Conservation (phyloP, 1,139 yeast species). For the Hansenula lynferdii region DNA sequence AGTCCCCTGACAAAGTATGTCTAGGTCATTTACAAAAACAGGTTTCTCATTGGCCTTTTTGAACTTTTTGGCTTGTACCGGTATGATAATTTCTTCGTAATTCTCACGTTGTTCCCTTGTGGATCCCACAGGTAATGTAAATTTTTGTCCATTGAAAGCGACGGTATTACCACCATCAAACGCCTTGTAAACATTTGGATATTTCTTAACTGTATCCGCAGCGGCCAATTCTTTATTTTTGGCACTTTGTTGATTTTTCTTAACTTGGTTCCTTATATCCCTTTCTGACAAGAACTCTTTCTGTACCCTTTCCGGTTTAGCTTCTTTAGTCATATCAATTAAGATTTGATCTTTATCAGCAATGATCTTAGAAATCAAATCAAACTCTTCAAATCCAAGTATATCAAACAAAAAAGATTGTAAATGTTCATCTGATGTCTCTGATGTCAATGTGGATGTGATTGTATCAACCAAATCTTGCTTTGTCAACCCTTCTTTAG, state of each 20-base stretch:
- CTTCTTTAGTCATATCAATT: conserved; percentile 18
- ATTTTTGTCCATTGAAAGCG: conserved; percentile 77
- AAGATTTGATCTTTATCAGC: conserved; percentile 39
- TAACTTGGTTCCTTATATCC: conserved; percentile 53
- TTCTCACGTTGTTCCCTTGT: conserved; percentile 56
- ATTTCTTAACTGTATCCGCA: conserved; percentile 44
- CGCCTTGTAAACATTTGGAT: conserved; percentile 84
- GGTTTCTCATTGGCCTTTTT: conserved; percentile 48
- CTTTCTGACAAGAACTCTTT: conserved; percentile 44
- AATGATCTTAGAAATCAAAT: conserved; percentile 63
- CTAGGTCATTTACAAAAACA: conserved; percentile 58
- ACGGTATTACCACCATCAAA: conserved; percentile 64
- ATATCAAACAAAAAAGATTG: conserved; percentile 56
- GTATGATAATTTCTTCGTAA: conserved; percentile 82
- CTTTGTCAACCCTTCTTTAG: conserved; percentile 17
- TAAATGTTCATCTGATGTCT: conserved; percentile 26
- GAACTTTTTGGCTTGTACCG: conserved; percentile 43
- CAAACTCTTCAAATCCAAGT: conserved; percentile 82
- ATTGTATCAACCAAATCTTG: conserved; percentile 19
- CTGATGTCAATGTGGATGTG: conserved; percentile 24
- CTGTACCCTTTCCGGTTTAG: conserved; percentile 9
- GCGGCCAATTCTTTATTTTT: conserved; percentile 47
- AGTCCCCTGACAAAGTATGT: conserved; percentile 76
- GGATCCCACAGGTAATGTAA: conserved; percentile 78
- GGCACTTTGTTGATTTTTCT: conserved; percentile 47